A percentile compares a stretch with the other conserved stretches of the same genome.
Evolutionary conservation across 2,329 filamentous ascomycete species (phyloP).

Genomic region (Apiospora arundinis): DNA sequence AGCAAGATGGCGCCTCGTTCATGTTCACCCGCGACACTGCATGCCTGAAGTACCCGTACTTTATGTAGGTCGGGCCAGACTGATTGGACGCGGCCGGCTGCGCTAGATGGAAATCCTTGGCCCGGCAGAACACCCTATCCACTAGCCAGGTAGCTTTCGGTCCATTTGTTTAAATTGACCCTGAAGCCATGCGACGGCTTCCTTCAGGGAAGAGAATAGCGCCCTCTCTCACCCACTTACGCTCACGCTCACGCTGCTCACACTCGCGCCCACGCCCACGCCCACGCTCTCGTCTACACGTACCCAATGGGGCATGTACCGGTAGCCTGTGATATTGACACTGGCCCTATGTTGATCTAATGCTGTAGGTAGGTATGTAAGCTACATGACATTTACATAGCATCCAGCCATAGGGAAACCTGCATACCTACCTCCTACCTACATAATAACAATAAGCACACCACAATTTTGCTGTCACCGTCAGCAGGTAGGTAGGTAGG

Average conservation of each 20-base stretch:
- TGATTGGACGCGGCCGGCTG: slow-evolving; percentile 7
- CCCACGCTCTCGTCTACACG: not conserved
- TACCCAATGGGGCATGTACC: not conserved
- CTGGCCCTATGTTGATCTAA: slow-evolving; percentile 13
- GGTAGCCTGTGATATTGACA: slow-evolving; percentile 5
- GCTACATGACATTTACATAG: not conserved
- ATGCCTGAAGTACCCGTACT: slow-evolving; percentile 12
- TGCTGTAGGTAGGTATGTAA: not conserved
- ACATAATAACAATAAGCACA: too few species aligned
- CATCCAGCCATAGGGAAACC: too few species aligned
- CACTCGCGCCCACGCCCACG: too few species aligned
- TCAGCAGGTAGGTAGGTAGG: too few species aligned
- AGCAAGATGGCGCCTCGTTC: slow-evolving; percentile 12
- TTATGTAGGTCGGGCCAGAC: not conserved
- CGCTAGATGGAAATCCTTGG: slow-evolving; percentile 22
- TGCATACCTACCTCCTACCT: too few species aligned
- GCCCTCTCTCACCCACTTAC: not conserved
- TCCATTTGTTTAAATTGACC: slow-evolving; percentile 20
- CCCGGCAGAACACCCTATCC: slow-evolving; percentile 15
- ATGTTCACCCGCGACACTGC: slow-evolving; percentile 14
- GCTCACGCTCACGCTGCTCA: too few species aligned
- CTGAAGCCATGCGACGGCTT: slow-evolving; percentile 24
- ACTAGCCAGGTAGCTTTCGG: slow-evolving; percentile 26
- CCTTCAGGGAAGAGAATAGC: slow-evolving; percentile 12
- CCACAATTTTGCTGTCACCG: too few species aligned